phyloP scores from a whole-genome alignment of 257 asterid genomes.

The Catharanthus roseus region DNA sequence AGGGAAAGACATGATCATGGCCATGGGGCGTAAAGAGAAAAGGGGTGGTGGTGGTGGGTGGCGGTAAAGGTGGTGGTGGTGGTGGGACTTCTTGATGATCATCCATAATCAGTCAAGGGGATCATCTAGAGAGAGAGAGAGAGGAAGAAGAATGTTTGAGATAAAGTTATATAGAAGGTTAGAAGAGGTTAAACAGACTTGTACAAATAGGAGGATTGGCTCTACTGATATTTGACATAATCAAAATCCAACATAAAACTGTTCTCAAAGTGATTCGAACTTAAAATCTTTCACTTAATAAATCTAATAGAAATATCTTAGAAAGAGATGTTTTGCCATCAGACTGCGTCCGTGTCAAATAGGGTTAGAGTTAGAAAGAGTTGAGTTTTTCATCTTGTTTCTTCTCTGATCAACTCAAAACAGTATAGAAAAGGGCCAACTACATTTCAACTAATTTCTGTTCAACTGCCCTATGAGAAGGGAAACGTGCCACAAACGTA shows the following conservation, averaged over 20 bases:
- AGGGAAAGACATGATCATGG: not conserved
- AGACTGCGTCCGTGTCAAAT: no score
- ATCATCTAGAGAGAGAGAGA: no score
- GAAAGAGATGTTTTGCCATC: not conserved
- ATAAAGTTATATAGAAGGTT: constrained; percentile 21
- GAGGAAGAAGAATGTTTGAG: no score
- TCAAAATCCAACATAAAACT: no score
- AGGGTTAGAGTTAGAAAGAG: no score
- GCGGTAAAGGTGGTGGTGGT: not conserved
- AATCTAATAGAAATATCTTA: no score
- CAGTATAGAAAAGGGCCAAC: constrained; percentile 25
- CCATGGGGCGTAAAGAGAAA: not conserved
- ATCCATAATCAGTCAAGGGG: constrained; percentile 12
- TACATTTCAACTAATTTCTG: constrained; percentile 37
- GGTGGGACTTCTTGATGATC: constrained; percentile 15
- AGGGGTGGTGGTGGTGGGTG: constrained; percentile 9
- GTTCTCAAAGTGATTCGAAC: no score
- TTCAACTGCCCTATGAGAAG: constrained; percentile 35
- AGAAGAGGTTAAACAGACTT: constrained; percentile 33
- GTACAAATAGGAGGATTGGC: constrained; percentile 2
- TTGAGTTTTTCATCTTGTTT: no score
- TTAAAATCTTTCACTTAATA: no score
- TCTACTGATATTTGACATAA: no score
- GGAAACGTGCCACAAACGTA: constrained; percentile 11
- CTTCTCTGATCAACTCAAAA: not conserved